A percentile compares a stretch with the other conserved stretches of the same genome.
phyloP scores from a whole-genome alignment of 2,329 filamentous ascomycete genomes.

The Orbilia ellipsospora region DNA sequence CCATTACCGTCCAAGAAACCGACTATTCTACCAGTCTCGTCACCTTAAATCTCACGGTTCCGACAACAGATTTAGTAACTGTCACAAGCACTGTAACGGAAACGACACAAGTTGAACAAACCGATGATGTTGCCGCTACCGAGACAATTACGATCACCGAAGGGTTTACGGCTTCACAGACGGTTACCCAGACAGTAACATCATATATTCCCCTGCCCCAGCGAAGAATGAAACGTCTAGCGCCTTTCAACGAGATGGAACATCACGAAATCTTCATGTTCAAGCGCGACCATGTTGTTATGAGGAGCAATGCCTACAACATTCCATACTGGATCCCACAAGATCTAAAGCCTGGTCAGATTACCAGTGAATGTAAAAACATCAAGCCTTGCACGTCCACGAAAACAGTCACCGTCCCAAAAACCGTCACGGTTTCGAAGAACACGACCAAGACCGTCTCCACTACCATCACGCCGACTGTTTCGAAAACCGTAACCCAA shows the following conservation, averaged over 20 bases:
- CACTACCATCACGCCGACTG: not conserved
- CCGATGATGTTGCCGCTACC: not conserved
- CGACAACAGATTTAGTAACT: not conserved
- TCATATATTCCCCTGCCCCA: not conserved
- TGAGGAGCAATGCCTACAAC: not conserved
- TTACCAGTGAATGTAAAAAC: conserved; percentile 9
- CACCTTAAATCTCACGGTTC: not conserved
- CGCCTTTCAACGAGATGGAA: not conserved
- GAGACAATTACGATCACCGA: not conserved
- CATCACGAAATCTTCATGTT: not conserved
- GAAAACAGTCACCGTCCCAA: not conserved
- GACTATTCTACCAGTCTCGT: not conserved
- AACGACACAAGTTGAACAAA: not conserved
- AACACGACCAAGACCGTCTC: not conserved
- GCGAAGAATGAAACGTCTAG: not conserved
- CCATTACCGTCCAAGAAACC: not conserved
- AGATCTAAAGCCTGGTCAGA: conserved; percentile 1
- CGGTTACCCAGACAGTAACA: not conserved
- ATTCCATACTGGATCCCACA: conserved; percentile 25
- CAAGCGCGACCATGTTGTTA: not conserved
- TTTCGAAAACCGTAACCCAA: not conserved
- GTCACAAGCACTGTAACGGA: not conserved
- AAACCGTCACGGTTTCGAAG: conserved; percentile 1
- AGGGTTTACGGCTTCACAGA: not conserved
- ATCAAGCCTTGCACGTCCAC: conserved; percentile 20